Evolutionary conservation across 768 basidiomycete genomes (phyloP), one percentile per base, ranked within the genome.

Genomic region (Trichaptum fuscoviolaceum): DNA sequence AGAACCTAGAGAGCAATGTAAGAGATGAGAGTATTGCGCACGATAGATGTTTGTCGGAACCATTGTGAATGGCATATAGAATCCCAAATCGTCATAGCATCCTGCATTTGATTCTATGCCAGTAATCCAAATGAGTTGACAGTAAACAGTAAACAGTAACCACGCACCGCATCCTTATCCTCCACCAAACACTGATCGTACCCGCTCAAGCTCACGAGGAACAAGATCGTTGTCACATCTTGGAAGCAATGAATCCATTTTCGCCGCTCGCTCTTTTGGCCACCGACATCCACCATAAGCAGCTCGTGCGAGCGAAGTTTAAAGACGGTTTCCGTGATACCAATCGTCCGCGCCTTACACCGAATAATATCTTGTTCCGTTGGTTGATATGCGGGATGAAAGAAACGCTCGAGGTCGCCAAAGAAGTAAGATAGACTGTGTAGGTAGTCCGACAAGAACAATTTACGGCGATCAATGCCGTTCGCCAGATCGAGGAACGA

Each of bases 21-120:
- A 25, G 52, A 66, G 59, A 30, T 10, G 26, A 61, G n/a, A 20
- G 57, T 36, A 24, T 34, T 20, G 79, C 90, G 59, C 69, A 95
- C 95, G 65, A 97, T 93, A 10, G 93, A 95, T 0, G 95, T 96
- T 69, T 91, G 86, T 77, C 92, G 92, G 80, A 97, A 97, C 95
- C 95, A 97, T 70, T 96, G 94, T 10, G 94, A 96, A 75, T 97
- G 94, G 78, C 94, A 96, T 84, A 98, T 96, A 57, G 94, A 95
- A 71, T 98, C 95, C 90, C 95, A 98, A 63, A 98, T 93, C n/a
- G 93, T 93, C 88, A 98, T 91, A 1, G 95, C 93, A 69, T 98
- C 95, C 80, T 96, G 92, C 95, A 98, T 96, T 88, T 96, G 95
- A 74, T 98, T 98, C 91, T 95, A 72, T 66, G 57, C 25, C 18